These are phyloP conservation scores for Proliferodiscus dingleyae DNA, from an alignment of 2,329 filamentous ascomycete genomes.

Conservation along the genomic window DNA sequence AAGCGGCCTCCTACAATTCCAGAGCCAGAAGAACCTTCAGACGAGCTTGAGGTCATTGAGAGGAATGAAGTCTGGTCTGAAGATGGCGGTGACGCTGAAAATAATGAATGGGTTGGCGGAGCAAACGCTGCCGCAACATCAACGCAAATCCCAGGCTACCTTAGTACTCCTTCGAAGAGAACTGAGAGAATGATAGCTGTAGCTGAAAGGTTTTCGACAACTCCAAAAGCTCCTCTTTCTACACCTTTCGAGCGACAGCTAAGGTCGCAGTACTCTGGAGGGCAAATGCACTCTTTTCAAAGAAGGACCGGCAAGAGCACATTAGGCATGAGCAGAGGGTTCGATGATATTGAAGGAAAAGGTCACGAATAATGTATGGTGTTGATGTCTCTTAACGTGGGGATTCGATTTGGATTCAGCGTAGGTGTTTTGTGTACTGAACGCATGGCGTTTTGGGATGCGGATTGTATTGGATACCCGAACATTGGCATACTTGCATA, in stretches of 20 bases:
- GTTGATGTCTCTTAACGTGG: conserved; percentile 3
- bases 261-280: conserved; percentile 28
- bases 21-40: conserved; percentile 5
- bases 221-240: conserved; percentile 39
- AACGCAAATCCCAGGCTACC: conserved; percentile 22
- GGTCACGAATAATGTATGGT: conserved; percentile 20
- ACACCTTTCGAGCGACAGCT: conserved; percentile 39
- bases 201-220: conserved; percentile 38
- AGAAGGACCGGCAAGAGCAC: conserved; percentile 18
- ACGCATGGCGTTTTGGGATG: conserved; percentile 15
- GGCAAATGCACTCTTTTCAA: conserved; percentile 15
- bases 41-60: conserved; percentile 14
- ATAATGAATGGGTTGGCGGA: conserved; percentile 20
- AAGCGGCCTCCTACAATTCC: conserved; percentile 15
- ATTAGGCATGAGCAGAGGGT: conserved; percentile 20
- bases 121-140: conserved; percentile 16
- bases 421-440: conserved; percentile 2
- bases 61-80: conserved; percentile 29
- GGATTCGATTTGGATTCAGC: conserved; percentile 1
- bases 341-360: conserved; percentile 25
- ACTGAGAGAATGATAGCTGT: conserved; percentile 37
- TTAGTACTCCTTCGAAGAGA: conserved; percentile 36
- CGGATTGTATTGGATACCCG: conserved; percentile 19
- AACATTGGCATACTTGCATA: conserved; percentile 6
- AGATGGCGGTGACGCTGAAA: conserved; percentile 25